These are phyloP conservation scores for Clonostachys solani DNA, from an alignment of 2,329 filamentous ascomycete species.

Conservation along the genomic window DNA sequence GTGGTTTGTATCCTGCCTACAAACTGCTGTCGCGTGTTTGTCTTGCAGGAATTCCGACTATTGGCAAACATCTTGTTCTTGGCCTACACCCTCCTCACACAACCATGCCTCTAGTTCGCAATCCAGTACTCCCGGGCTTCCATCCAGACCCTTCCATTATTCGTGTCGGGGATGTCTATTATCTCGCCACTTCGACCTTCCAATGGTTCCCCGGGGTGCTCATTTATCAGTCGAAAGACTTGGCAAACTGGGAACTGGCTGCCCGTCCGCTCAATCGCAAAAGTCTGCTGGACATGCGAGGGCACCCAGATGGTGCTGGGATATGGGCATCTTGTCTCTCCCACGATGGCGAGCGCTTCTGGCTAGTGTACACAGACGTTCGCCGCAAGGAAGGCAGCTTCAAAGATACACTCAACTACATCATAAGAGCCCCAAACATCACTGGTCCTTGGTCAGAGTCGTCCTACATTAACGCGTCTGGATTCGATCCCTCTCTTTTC, in stretches of 20 bases:
- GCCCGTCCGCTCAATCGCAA: conserved; percentile 42
- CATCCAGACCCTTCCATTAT: conserved; percentile 51
- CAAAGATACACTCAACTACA: conserved; percentile 62
- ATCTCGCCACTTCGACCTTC: conserved; percentile 51
- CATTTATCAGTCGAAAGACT: conserved; percentile 48
- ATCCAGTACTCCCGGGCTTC: conserved; percentile 53
- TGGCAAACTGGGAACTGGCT: conserved; percentile 47
- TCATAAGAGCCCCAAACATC: conserved; percentile 47
- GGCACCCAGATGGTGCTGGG: conserved; percentile 53
- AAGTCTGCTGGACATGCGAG: conserved; percentile 51
- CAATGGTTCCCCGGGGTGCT: conserved; percentile 53
- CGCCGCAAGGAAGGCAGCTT: conserved; percentile 64
- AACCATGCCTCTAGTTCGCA: conserved; percentile 41
- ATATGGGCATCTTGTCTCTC: conserved; percentile 62
- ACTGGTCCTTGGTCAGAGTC: conserved; percentile 60
- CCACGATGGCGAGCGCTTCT: conserved; percentile 56
- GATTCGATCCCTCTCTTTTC: conserved; percentile 59
- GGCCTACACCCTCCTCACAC: too few species aligned
- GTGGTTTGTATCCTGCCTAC: too few species aligned
- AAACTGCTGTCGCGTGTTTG: too few species aligned
- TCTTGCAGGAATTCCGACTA: too few species aligned
- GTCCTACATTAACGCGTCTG: conserved; percentile 53
- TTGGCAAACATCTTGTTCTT: too few species aligned
- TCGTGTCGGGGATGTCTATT: conserved; percentile 47
- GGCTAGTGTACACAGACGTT: conserved; percentile 62